A percentile compares a stretch with the other conserved stretches of the same genome.
Conservation (phyloP, 441 rosid genomes). For the Erodium trifolium region DNA sequence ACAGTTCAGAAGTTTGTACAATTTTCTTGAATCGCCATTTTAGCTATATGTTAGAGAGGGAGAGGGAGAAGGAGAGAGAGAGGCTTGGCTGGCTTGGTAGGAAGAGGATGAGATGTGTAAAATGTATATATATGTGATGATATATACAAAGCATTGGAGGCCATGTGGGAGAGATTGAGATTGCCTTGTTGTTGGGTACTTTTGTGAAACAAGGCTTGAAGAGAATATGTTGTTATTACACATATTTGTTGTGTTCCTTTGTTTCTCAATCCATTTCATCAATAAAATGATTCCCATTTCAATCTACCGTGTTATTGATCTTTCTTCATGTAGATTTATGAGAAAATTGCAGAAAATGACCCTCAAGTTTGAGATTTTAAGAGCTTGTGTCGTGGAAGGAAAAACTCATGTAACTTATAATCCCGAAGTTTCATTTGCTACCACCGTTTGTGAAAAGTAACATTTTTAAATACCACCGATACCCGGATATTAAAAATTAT, state of each 20-base stretch:
- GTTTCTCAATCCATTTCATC: not conserved
- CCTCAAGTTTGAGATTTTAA: too few species aligned
- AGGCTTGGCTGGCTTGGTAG: too few species aligned
- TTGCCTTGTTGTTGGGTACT: too few species aligned
- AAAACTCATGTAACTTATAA: too few species aligned
- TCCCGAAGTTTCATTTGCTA: too few species aligned
- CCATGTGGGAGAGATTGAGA: conserved; percentile 10
- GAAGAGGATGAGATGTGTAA: conserved; percentile 31
- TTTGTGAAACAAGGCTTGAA: not conserved
- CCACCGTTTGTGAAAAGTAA: too few species aligned
- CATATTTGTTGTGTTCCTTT: not conserved
- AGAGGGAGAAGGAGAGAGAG: conserved; percentile 4
- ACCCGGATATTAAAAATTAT: too few species aligned
- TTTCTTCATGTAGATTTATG: too few species aligned
- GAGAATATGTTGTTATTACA: not conserved
- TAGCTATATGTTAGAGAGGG: conserved; percentile 27
- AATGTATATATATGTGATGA: conserved; percentile 41
- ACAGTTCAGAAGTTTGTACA: conserved; percentile 23
- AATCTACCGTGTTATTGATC: too few species aligned
- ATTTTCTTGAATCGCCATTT: conserved; percentile 28
- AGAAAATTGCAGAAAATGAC: too few species aligned
- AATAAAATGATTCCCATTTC: not conserved
- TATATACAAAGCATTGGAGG: conserved; percentile 43
- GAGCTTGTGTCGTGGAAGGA: too few species aligned
- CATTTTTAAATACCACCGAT: too few species aligned